Evolutionary conservation across 1,284 basidiomycete genomes (phyloP).

Genomic region (Boletellus sp.): DNA sequence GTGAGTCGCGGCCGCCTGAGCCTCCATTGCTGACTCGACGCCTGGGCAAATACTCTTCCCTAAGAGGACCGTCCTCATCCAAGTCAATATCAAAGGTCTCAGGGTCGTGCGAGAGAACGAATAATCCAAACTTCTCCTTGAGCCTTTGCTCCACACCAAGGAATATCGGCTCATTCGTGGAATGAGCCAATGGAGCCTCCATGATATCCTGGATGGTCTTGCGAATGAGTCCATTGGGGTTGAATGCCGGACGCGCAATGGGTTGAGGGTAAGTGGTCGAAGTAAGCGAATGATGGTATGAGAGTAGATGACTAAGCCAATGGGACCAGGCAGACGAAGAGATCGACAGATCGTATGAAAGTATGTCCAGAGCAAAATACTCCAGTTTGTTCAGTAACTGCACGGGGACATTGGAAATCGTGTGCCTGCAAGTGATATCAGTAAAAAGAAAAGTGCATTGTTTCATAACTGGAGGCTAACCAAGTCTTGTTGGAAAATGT

Average conservation of each 20-base stretch:
- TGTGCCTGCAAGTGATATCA: conserved; percentile 51
- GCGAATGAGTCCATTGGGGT: conserved; percentile 63
- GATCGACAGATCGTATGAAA: conserved; percentile 66
- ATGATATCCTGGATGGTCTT: conserved; percentile 67
- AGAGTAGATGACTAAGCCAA: conserved; percentile 63
- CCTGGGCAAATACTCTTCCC: conserved; percentile 74
- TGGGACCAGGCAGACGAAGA: conserved; percentile 58
- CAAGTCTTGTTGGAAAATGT: conserved; percentile 92
- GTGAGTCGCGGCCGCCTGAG: conserved; percentile 1
- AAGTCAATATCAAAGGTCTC: conserved; percentile 69
- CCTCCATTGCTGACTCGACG: conserved; percentile 43
- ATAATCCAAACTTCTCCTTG: conserved; percentile 46
- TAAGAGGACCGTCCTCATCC: conserved; percentile 75
- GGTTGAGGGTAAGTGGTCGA: conserved; percentile 63
- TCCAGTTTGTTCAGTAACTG: conserved; percentile 67
- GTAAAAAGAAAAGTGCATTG: background rate
- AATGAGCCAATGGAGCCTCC: conserved; percentile 39
- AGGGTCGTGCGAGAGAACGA: conserved; percentile 34
- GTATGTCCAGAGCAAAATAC: conserved; percentile 63
- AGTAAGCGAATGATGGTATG: conserved; percentile 60
- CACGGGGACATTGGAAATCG: conserved; percentile 70
- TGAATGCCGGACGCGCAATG: conserved; percentile 72
- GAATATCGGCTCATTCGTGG: conserved; percentile 60
- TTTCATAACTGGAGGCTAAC: conserved; percentile 41
- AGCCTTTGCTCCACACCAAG: conserved; percentile 62